Evolutionary conservation across 2,329 filamentous ascomycete species (phyloP), one percentile per base, ranked within the genome.

Genomic region (Penicillium sp.): DNA sequence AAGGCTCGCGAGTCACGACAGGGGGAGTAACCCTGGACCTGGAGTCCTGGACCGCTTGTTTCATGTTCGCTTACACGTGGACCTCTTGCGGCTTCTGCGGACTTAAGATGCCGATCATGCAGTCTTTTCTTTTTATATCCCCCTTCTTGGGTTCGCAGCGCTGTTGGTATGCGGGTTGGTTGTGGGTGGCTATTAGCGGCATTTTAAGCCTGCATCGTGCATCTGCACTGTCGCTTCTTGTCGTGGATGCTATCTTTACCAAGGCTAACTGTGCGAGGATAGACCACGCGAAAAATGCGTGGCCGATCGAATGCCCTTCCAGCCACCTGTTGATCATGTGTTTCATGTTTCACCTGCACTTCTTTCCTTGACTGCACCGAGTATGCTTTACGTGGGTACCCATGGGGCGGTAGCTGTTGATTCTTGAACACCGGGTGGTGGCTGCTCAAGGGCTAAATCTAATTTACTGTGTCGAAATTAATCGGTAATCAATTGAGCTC

Each of bases 11-110:
- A 22, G 13, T 27, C 22, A 31, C 19, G 35, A 14, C 19, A 27
- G 16, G 49, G 31, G 14, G 6, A 24, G 13, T 39, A 19, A 39
- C 39, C 49, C 49, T 39, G 22, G 22, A 22, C 49, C 49, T 39
- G 22, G 22, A 22, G 37, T 51, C 49, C 49, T 39, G 49, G 18
- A 39, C 49, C 49, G 35, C 36, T 43, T 54, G 51, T 54, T 54
- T 54, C 51, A 54, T 46, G 24, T 31, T 46, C 37, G 16, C 50
- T 40, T 27, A 54, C 51, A 54, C 51, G 39, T 54, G 51, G 39
- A 54, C 39, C n/a, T 54, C 18, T 4, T 22, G 19, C 39, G 41
- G 49, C 35, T 50, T 50, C 19, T 35, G 47, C 47, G 47, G 47
- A 33, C 47, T 35, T 50, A 22, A 33, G 11, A 11, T 47, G 44